These are phyloP conservation scores for Aquilaria malaccensis DNA, from an alignment of 345 rosid species.

Conservation along the genomic window DNA sequence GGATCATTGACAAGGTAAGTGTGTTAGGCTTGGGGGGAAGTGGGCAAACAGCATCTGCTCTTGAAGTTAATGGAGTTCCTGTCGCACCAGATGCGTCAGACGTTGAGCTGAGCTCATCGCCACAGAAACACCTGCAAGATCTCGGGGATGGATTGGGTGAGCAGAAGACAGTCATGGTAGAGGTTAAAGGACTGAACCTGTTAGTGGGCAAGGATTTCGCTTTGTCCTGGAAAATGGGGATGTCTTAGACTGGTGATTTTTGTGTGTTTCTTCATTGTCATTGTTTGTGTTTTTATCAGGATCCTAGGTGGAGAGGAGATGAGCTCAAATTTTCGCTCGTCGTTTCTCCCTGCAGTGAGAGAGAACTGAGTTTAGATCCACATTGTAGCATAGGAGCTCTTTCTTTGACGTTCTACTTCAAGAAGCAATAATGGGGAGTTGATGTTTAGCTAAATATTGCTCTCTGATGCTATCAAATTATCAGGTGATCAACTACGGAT, in stretches of 20 bases:
- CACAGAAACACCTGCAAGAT: slow-evolving; percentile 31
- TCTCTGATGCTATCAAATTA: neutral
- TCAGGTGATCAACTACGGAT: too few species aligned
- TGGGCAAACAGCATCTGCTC: slow-evolving; percentile 23
- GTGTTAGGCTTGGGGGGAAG: slow-evolving; percentile 66
- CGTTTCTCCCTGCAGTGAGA: slow-evolving; percentile 18
- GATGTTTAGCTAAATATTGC: neutral
- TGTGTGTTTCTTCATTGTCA: neutral
- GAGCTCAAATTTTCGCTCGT: slow-evolving; percentile 27
- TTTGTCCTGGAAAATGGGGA: slow-evolving; percentile 62
- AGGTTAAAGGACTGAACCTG: slow-evolving; percentile 46
- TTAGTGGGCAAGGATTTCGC: slow-evolving; percentile 64
- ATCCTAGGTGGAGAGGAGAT: slow-evolving; percentile 26
- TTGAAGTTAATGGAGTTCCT: slow-evolving; percentile 41
- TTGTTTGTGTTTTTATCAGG: neutral
- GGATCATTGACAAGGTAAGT: slow-evolving; percentile 54
- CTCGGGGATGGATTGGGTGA: slow-evolving; percentile 27
- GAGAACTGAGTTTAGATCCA: slow-evolving; percentile 4
- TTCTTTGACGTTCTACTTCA: slow-evolving; percentile 2
- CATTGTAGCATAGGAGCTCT: slow-evolving; percentile 5
- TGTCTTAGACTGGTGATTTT: neutral
- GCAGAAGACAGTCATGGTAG: slow-evolving; percentile 50
- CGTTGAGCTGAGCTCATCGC: slow-evolving; percentile 30
- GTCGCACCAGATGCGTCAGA: slow-evolving; percentile 9
- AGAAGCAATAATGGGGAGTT: slow-evolving; percentile 12